Percentiles rank a stretch among this genome's conserved stretches.
Evolutionary conservation across 805 yeast genomes (phyloP).

Genomic region (Diddensiella transvaalensis): DNA sequence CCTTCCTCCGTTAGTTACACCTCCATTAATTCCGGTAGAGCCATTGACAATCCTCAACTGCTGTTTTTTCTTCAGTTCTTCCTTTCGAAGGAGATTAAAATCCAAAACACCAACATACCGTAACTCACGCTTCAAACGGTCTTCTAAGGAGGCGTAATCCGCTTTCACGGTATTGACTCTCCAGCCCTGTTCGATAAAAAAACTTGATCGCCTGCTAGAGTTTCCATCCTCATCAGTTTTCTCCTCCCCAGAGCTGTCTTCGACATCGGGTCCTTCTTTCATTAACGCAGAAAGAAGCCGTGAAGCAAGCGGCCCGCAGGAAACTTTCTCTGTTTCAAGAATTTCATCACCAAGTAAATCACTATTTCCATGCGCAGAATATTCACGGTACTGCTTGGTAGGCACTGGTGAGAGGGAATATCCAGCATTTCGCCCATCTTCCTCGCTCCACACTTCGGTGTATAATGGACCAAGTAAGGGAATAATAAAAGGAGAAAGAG

Average conservation of each 20-base stretch:
- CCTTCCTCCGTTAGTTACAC: constrained; percentile 6
- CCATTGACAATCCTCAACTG: constrained; percentile 13
- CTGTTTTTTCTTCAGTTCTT: constrained; percentile 29
- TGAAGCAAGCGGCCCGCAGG: constrained; percentile 89
- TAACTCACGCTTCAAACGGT: constrained; percentile 79
- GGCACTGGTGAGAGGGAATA: constrained; percentile 38
- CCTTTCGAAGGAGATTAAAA: constrained; percentile 29
- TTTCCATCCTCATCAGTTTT: constrained; percentile 34
- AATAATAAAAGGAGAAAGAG: constrained; percentile 60
- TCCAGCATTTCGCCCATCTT: constrained; percentile 57
- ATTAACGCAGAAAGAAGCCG: constrained; percentile 79
- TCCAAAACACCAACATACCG: constrained; percentile 82
- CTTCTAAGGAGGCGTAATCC: constrained; percentile 81
- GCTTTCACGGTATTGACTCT: constrained; percentile 44
- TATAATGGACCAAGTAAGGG: constrained; percentile 86
- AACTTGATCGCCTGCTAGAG: constrained; percentile 8
- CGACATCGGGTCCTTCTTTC: constrained; percentile 23
- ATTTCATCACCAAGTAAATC: constrained; percentile 55
- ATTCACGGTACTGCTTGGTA: constrained; percentile 17
- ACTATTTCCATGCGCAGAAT: constrained; percentile 56
- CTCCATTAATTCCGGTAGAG: background rate
- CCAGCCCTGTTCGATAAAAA: constrained; percentile 38
- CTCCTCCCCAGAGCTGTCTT: constrained; percentile 22
- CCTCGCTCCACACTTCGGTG: constrained; percentile 81
- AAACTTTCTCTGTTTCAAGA: constrained; percentile 67